Conservation (phyloP, 139 green algal genomes). For the Tetraselmis chui region DNA sequence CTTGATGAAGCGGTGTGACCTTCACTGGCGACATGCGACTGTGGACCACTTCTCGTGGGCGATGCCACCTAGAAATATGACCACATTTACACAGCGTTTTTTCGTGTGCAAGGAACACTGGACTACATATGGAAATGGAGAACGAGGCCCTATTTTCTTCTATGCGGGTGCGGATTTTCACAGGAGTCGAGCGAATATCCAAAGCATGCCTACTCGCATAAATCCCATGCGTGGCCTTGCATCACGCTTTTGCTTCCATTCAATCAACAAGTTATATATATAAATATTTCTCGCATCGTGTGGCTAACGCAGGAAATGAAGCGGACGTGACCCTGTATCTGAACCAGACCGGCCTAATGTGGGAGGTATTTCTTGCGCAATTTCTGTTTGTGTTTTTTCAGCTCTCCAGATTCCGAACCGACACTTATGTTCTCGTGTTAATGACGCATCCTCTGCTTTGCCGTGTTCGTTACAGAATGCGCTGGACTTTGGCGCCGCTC, state of each 20-base stretch:
- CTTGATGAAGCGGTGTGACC: neutral
- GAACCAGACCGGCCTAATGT: conserved; percentile 30
- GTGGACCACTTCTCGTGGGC: neutral
- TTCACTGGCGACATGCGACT: neutral
- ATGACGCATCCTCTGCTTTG: too few relatives aligned
- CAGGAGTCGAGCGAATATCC: too few relatives aligned
- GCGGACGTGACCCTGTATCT: conserved; percentile 26
- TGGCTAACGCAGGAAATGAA: conserved; percentile 26
- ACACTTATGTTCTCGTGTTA: too few relatives aligned
- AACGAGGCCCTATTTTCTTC: neutral
- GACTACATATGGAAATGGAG: neutral
- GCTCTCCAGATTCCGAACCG: too few relatives aligned
- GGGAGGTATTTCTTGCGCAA: conserved; percentile 15
- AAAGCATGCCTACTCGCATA: neutral
- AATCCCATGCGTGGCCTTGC: too few relatives aligned
- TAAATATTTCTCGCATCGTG: too few relatives aligned
- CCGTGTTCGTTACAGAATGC: too few relatives aligned
- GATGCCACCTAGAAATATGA: neutral
- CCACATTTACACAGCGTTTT: neutral
- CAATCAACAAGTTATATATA: too few relatives aligned
- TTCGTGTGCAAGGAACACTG: neutral
- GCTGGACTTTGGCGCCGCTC: conserved; percentile 37
- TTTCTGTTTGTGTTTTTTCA: too few relatives aligned
- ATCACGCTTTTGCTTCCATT: neutral
- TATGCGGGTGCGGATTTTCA: neutral